Evolutionary conservation across 495 filamentous ascomycete genomes (phyloP).

Genomic region (Xylaria nigripes): DNA sequence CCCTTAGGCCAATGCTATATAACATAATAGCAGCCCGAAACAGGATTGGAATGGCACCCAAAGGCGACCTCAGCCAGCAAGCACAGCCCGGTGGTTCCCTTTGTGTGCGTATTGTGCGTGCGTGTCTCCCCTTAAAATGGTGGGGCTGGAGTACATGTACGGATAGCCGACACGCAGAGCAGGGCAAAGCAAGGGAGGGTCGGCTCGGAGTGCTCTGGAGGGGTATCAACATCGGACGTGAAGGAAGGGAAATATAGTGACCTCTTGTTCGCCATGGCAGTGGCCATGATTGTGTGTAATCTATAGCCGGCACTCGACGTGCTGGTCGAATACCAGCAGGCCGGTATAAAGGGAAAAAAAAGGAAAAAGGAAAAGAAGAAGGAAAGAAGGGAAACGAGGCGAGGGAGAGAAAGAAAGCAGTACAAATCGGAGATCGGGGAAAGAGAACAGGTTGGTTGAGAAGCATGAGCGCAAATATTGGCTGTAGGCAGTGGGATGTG

Average conservation of each 20-base stretch:
- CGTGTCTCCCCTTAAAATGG: slow-evolving; percentile 1
- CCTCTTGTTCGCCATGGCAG: slow-evolving; percentile 25
- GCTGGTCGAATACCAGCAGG: slow-evolving; percentile 9
- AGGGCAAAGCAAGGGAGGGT: not conserved
- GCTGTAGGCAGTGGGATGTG: not conserved
- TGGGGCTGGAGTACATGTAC: slow-evolving; percentile 1
- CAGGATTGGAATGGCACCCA: slow-evolving; percentile 11
- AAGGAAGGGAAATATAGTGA: slow-evolving; percentile 7
- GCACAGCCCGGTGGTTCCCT: slow-evolving; percentile 1
- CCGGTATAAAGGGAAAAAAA: slow-evolving; percentile 7
- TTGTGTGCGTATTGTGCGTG: slow-evolving; percentile 3
- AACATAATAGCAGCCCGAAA: slow-evolving; percentile 15
- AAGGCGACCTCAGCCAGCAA: slow-evolving; percentile 3
- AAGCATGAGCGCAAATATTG: slow-evolving; percentile 1
- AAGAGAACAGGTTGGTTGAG: slow-evolving; percentile 1
- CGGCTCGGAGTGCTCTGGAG: not conserved
- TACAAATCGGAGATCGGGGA: not conserved
- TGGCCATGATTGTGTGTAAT: slow-evolving; percentile 14
- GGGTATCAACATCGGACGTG: not conserved
- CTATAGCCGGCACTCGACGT: slow-evolving; percentile 12
- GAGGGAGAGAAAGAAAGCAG: slow-evolving; percentile 2
- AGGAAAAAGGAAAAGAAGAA: slow-evolving; percentile 2
- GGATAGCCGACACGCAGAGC: not conserved
- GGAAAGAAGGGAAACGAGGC: not conserved
- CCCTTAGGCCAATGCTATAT: slow-evolving; percentile 7